Evolutionary conservation across 2,329 filamentous ascomycete species (phyloP), one percentile per base, ranked within the genome.

Genomic region (Fonsecaea pedrosoi): DNA sequence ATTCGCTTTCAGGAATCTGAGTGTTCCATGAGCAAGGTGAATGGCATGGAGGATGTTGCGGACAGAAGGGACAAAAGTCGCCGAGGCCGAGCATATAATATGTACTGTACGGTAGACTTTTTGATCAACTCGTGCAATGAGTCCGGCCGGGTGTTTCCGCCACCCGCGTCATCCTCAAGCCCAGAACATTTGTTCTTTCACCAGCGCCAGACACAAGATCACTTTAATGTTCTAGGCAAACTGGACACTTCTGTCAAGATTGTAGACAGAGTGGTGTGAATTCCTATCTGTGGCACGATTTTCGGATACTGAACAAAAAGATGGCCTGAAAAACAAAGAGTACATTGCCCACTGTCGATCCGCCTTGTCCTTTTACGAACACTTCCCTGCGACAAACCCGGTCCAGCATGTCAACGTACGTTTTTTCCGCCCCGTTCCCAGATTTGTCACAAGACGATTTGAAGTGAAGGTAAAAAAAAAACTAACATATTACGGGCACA

Each of bases 351-450:
- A 25, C 37, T 53, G 48, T 21, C 54, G 54, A 62, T 21, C 54
- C 37, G 9, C 25, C 10, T 25, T n/a, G 25, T 13, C 42, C n/a
- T 25, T 25, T 50, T 34, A 55, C 62, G 57, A 45, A 57, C n/a
- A 64, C 32, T 12, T 45, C 45, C 61, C 42, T 34, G 32, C 57
- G 42, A 62, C 58, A 25, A 58, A 45, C 57, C 12, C 54, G 35
- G 54, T n/a, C 45, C 55, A 58, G 35, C 13, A 69, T 69, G 68
- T 69, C 68, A 45, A 69, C 64, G 68, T 67, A 60, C 30, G 64
- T 66, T 38, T 54, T 38, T 54, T 30, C n/a, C 18, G 4, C 13
- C 38, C 1, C 13, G 18, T 25, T 25, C 25, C 25, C 25, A 25
- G 25, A 25, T 25, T 25, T 7, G 18, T 37, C 13, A 48, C 42